Conservation (phyloP, 2,329 filamentous ascomycete genomes). For the Epichloe gansuensis region DNA sequence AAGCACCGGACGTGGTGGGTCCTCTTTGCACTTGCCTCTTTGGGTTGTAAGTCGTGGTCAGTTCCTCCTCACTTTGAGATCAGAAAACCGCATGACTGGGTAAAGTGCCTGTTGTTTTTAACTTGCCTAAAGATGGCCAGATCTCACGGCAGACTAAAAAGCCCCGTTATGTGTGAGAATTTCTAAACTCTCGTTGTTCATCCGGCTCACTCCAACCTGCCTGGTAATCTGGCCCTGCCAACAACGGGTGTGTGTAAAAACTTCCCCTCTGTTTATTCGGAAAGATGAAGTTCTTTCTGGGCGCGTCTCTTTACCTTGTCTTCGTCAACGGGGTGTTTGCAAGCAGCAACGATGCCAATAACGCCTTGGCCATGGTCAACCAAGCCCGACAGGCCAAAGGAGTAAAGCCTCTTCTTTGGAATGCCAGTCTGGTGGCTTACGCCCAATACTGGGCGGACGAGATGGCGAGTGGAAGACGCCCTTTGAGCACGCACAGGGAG, state of each 20-base stretch:
- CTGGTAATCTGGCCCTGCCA: neutral
- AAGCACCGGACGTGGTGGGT: too few species aligned
- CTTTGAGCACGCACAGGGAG: conserved; percentile 20
- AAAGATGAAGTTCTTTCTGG: conserved; percentile 4
- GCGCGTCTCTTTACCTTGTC: conserved; percentile 6
- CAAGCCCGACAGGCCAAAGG: conserved; percentile 18
- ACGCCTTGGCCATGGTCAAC: conserved; percentile 19
- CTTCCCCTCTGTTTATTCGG: too few species aligned
- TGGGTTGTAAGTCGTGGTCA: conserved; percentile 1
- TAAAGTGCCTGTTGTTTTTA: neutral
- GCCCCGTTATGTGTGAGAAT: too few species aligned
- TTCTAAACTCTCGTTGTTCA: too few species aligned
- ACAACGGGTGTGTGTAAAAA: neutral
- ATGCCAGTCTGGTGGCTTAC: conserved; percentile 18
- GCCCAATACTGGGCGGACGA: conserved; percentile 23
- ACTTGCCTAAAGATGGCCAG: neutral
- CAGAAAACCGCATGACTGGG: neutral
- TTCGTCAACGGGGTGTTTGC: conserved; percentile 1
- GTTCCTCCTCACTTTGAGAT: conserved; percentile 2
- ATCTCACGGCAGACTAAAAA: too few species aligned
- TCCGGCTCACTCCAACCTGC: neutral
- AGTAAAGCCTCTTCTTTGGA: conserved; percentile 18
- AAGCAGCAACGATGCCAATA: conserved; percentile 13
- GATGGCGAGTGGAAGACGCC: conserved; percentile 18
- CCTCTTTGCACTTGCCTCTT: neutral